Conservation (phyloP, 352 stramenopile species). For the Phytophthora melonis region DNA sequence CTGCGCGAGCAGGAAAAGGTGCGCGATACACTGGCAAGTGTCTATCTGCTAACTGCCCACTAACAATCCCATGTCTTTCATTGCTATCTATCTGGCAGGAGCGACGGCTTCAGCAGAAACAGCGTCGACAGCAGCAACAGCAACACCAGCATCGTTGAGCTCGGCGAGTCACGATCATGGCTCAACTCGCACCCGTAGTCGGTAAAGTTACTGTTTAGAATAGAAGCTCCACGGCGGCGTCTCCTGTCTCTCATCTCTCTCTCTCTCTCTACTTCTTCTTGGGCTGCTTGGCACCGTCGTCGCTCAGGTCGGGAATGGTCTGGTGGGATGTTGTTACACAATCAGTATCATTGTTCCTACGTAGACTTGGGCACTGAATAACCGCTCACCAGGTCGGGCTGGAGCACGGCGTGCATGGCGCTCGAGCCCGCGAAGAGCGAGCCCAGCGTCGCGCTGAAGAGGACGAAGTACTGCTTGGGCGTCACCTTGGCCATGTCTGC, state of each 20-base stretch:
- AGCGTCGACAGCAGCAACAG: conserved; percentile 50
- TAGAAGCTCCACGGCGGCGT: conserved; percentile 12
- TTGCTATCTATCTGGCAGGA: conserved; percentile 35
- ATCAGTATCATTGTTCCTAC: too few relatives aligned
- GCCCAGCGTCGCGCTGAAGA: conserved; percentile 77
- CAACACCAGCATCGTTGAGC: conserved; percentile 6
- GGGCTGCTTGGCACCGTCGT: conserved; percentile 25
- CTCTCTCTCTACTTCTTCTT: conserved; percentile 23
- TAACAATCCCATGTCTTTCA: conserved; percentile 10
- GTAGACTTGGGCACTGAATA: background rate
- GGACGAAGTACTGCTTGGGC: conserved; percentile 77
- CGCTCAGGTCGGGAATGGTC: conserved; percentile 59
- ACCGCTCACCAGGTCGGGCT: conserved; percentile 76
- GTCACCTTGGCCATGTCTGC: conserved; percentile 61
- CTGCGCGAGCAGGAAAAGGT: conserved; percentile 81
- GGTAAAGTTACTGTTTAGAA: conserved; percentile 38
- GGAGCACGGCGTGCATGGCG: conserved; percentile 85
- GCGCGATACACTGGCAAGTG: background rate
- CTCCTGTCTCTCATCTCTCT: background rate
- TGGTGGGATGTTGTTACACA: conserved; percentile 12
- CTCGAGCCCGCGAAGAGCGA: conserved; percentile 87
- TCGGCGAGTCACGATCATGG: background rate
- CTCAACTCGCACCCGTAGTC: background rate
- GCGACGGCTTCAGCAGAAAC: conserved; percentile 61
- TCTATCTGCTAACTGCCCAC: background rate